These are phyloP conservation scores for Pulveroboletus sp. DNA, from an alignment of 768 basidiomycete genomes.

Conservation along the genomic window DNA sequence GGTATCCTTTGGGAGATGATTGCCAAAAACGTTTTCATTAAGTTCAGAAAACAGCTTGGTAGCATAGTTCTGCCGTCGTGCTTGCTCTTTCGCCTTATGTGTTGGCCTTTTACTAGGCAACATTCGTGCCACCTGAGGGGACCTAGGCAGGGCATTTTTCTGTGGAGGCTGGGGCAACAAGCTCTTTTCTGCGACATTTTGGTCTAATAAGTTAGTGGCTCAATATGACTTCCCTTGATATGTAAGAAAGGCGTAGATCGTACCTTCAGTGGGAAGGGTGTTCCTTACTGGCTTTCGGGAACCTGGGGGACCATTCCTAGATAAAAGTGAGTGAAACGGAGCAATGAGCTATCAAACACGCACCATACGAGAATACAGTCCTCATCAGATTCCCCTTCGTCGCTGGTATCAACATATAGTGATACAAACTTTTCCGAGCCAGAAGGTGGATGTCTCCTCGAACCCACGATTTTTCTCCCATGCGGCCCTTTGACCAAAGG, in stretches of 20 bases:
- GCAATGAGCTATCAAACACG: conserved; percentile 14
- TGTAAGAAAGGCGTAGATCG: not conserved
- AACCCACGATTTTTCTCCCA: conserved; percentile 1
- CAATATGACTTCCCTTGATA: not conserved
- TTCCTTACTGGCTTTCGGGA: conserved; percentile 44
- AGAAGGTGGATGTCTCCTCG: conserved; percentile 5
- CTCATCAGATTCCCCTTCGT: conserved; percentile 33
- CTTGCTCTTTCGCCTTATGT: conserved; percentile 40
- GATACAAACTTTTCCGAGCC: conserved; percentile 12
- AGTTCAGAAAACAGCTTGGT: conserved; percentile 56
- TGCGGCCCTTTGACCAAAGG: conserved; percentile 17
- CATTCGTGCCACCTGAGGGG: conserved; percentile 5
- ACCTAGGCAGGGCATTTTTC: conserved; percentile 2
- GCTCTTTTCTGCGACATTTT: conserved; percentile 4
- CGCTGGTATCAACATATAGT: conserved; percentile 30
- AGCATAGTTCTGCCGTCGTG: conserved; percentile 51
- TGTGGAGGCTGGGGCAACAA: conserved; percentile 11
- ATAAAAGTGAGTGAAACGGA: conserved; percentile 3
- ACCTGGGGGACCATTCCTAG: conserved; percentile 47
- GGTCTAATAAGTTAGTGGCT: conserved; percentile 1
- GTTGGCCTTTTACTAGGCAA: conserved; percentile 27
- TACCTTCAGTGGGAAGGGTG: conserved; percentile 8
- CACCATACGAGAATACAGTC: conserved; percentile 40
- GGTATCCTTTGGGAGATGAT: conserved; percentile 51
- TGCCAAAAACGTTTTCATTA: conserved; percentile 55